Evolutionary conservation across 192 early-diverging fungal species (phyloP), one percentile per base, ranked within the genome.

Genomic region (Paraglomus occultum): DNA sequence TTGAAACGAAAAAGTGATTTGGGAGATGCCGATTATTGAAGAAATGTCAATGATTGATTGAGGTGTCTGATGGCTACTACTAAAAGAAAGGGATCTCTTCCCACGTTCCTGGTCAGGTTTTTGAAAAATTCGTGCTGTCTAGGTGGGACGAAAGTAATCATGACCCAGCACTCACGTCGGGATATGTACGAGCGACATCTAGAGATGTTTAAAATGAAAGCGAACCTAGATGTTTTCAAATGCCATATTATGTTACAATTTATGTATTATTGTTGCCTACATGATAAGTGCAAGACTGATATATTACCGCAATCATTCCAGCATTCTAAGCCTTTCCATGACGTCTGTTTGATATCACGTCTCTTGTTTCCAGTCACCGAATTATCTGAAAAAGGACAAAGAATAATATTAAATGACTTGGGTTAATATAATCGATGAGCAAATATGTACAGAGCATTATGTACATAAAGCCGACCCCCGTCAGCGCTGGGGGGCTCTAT

Each of bases 221-320:
- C 15, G 63, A 49, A 73, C 51, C 71, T 73, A 57, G 17, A 6
- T 44, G 40, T 0, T 9, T 31, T 12, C 9, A 38, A 42, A 54
- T 18, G 20, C 17, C 40, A 42, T 53, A 40, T 14, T 23, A 54
- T 10, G n/a, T 53, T 51, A 54, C 4, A 53, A n/a, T n/a, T n/a
- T n/a, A n/a, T n/a, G n/a, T n/a, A n/a, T n/a, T n/a, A n/a, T n/a
- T n/a, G n/a, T 11, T 38, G 0, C 23, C 7, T 0, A 8, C 10
- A 14, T 8, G 40, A 57, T 7, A 14, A 57, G 23, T n/a, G n/a
- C n/a, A 51, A 15, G 54, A 40, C 5, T 49, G 23, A n/a, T 17
- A n/a, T n/a, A 59, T 12, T 54, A 73, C 71, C 40, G 39, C 53
- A 22, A 67, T 15, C 8, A 18, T 58, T 73, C 23, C 5, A 73